phyloP scores from a whole-genome alignment of 805 yeast genomes.

The Sungouiozyma ichnusensis region DNA sequence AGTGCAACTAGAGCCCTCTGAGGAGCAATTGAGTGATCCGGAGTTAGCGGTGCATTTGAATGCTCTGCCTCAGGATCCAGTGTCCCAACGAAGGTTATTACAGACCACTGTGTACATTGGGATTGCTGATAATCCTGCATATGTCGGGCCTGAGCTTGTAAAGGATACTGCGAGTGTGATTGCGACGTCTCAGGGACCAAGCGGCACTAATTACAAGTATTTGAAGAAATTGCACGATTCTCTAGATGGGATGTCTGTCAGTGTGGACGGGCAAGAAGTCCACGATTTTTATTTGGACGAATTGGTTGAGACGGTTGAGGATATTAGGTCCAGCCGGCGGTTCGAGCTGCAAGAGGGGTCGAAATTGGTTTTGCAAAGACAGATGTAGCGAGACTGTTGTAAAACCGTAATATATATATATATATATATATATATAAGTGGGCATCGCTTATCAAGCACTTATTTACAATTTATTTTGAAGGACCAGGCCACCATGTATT shows the following conservation, averaged over 20 bases:
- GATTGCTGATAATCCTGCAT: constrained; percentile 67
- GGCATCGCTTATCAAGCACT: background rate
- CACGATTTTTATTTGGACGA: constrained; percentile 36
- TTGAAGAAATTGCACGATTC: constrained; percentile 44
- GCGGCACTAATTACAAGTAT: constrained; percentile 74
- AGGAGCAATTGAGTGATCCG: constrained; percentile 19
- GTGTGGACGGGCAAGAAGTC: constrained; percentile 6
- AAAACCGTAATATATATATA: background rate
- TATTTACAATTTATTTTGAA: background rate
- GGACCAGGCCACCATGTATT: no score
- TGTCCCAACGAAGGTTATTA: constrained; percentile 34
- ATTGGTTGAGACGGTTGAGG: constrained; percentile 25
- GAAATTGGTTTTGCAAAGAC: background rate
- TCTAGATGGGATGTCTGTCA: constrained; percentile 28
- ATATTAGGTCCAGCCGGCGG: background rate
- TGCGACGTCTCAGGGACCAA: constrained; percentile 53
- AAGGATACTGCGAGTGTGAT: constrained; percentile 53
- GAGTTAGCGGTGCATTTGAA: constrained; percentile 19
- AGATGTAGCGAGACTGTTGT: background rate
- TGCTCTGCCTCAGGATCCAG: constrained; percentile 23
- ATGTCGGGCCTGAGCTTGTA: constrained; percentile 70
- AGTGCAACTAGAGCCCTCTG: constrained; percentile 37
- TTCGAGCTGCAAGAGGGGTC: background rate
- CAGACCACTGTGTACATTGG: constrained; percentile 72
- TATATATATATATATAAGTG: background rate